Percentiles rank a stretch among this genome's conserved stretches.
phyloP scores from a whole-genome alignment of 129 eudicot genomes.

The Chrysanthemum makinoi region DNA sequence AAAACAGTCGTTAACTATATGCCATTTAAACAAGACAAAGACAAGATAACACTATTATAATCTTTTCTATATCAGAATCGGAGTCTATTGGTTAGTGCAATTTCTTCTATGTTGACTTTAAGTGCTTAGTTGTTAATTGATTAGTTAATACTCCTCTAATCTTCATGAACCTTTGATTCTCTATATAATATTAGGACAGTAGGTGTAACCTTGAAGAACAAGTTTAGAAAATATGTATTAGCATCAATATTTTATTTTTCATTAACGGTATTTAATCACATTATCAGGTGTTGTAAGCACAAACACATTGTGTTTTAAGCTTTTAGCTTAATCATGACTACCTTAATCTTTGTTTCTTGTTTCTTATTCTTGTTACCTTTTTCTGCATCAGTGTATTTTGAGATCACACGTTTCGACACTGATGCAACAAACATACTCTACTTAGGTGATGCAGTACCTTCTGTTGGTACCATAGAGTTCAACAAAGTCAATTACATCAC shows the following conservation, averaged over 20 bases:
- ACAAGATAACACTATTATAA: constrained; percentile 11
- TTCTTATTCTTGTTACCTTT: constrained; percentile 27
- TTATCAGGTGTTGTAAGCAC: constrained; percentile 13
- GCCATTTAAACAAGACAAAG: background rate
- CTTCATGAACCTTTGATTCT: constrained; percentile 17
- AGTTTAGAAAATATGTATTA: constrained; percentile 14
- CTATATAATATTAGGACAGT: constrained; percentile 6
- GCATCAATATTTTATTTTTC: constrained; percentile 11
- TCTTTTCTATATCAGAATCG: constrained; percentile 5
- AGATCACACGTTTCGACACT: constrained; percentile 28
- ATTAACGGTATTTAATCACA: constrained; percentile 11
- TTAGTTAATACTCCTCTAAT: constrained; percentile 22
- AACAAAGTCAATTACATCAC: constrained; percentile 25
- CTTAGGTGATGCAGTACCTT: constrained; percentile 43
- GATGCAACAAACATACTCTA: constrained; percentile 36
- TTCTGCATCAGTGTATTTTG: constrained; percentile 32
- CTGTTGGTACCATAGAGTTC: constrained; percentile 44
- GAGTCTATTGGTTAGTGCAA: constrained; percentile 1
- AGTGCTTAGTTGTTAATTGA: constrained; percentile 14
- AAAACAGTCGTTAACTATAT: background rate
- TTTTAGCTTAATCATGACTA: constrained; percentile 27
- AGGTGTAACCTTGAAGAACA: constrained; percentile 23
- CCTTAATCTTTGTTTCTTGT: constrained; percentile 16
- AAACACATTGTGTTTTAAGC: background rate
- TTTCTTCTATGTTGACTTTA: constrained; percentile 24